Conservation (phyloP, 169 alveolate genomes). For the Babesia sp. region DNA sequence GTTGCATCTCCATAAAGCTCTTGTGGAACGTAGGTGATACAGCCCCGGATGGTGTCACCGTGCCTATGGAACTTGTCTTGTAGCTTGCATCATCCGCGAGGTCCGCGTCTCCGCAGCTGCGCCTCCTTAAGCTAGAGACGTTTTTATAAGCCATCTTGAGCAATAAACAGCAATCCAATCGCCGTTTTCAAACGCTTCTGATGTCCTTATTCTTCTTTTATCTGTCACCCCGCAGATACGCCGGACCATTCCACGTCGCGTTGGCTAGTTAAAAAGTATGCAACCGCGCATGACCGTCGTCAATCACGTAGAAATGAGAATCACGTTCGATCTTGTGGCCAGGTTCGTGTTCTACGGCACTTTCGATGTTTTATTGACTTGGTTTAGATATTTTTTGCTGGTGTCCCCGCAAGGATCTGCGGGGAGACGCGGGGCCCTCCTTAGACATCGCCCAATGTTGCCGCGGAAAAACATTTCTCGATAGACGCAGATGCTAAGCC, state of each 20-base stretch:
- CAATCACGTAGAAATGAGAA: neutral
- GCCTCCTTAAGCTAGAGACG: conserved; percentile 11
- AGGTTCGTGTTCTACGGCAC: neutral
- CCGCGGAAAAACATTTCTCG: neutral
- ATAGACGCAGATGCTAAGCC: neutral
- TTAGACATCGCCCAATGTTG: neutral
- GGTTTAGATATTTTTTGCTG: neutral
- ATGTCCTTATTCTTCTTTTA: neutral
- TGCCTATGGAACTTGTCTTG: conserved; percentile 24
- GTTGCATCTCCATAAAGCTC: conserved; percentile 13
- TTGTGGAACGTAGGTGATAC: conserved; percentile 21
- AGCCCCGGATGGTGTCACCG: conserved; percentile 10
- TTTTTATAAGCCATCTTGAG: neutral
- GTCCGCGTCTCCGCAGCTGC: neutral
- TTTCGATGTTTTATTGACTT: neutral
- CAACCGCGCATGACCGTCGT: neutral
- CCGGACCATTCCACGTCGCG: conserved; percentile 5
- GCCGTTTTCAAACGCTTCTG: neutral
- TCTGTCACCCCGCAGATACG: conserved; percentile 5
- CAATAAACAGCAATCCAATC: neutral
- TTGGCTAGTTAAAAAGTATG: neutral
- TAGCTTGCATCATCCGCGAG: conserved; percentile 1
- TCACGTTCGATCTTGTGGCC: neutral
- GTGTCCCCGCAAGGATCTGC: conserved; percentile 42
- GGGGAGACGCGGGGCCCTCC: conserved; percentile 38